These are phyloP conservation scores for Kwoniella heveanensis DNA, from an alignment of 768 basidiomycete genomes.

Conservation along the genomic window DNA sequence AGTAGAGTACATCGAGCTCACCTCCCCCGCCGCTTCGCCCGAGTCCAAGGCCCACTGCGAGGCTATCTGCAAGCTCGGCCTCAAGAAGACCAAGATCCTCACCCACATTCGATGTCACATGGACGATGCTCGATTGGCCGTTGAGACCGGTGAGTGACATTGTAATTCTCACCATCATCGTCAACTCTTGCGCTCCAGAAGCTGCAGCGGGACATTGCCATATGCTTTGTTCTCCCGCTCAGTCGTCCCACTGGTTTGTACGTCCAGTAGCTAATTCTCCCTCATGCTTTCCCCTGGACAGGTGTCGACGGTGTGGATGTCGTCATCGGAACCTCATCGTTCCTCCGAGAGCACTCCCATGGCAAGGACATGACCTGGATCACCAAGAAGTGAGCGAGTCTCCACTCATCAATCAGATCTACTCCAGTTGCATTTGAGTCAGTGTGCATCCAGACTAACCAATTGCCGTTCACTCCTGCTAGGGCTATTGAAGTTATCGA, in stretches of 20 bases:
- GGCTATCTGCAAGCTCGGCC: conserved; percentile 96
- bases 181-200: not conserved
- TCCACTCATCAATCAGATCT: too few relatives aligned
- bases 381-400: conserved; percentile 73
- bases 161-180: not conserved
- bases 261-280: not conserved
- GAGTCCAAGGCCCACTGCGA: conserved; percentile 92
- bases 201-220: too few relatives aligned
- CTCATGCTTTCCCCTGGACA: conserved; percentile 45
- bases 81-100: conserved; percentile 77
- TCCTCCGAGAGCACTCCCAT: conserved; percentile 98
- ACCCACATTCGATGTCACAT: conserved; percentile 99
- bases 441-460: conserved; percentile 1
- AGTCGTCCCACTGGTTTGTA: too few relatives aligned
- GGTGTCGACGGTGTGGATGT: conserved; percentile 99
- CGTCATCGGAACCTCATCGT: conserved; percentile 98
- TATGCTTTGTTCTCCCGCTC: too few relatives aligned
- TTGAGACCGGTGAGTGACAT: conserved; percentile 87
- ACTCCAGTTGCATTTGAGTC: too few relatives aligned
- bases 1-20: conserved; percentile 99
- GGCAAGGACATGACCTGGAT: conserved; percentile 99
- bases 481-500: conserved; percentile 98
- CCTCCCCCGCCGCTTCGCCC: conserved; percentile 94
- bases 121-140: conserved; percentile 97
- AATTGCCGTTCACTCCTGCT: conserved; percentile 27